Conservation (phyloP, 257 asterid genomes). For the Leptodermis oblonga region DNA sequence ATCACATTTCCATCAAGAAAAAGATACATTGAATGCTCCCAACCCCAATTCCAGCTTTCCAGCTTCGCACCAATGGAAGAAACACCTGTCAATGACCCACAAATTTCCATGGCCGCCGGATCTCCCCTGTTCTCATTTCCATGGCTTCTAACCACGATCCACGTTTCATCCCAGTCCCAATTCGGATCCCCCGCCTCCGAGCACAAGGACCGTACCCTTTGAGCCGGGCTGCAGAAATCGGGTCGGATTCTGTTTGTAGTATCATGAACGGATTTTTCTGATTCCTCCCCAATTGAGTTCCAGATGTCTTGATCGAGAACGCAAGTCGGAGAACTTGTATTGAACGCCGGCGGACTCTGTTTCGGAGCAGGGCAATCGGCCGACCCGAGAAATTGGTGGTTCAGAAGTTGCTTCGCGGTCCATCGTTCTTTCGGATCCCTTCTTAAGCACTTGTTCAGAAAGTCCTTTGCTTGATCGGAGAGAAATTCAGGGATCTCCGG, state of each 20-base stretch:
- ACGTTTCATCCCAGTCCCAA: conserved; percentile 36
- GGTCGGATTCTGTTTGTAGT: neutral
- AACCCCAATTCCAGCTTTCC: conserved; percentile 16
- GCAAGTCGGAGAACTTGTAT: conserved; percentile 58
- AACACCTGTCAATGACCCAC: conserved; percentile 18
- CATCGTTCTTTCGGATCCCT: conserved; percentile 50
- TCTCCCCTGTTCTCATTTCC: conserved; percentile 5
- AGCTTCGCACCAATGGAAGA: neutral
- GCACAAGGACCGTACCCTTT: conserved; percentile 25
- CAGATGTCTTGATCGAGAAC: conserved; percentile 70
- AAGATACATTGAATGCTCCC: conserved; percentile 10
- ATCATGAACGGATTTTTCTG: conserved; percentile 16
- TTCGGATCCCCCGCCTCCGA: conserved; percentile 22
- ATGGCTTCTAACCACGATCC: conserved; percentile 47
- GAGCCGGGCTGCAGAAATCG: neutral
- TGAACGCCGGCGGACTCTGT: conserved; percentile 14
- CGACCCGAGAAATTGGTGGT: conserved; percentile 52
- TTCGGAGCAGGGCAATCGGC: neutral
- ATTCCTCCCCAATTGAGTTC: conserved; percentile 47
- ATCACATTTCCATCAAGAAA: conserved; percentile 3
- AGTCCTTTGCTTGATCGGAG: conserved; percentile 60
- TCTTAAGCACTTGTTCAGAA: conserved; percentile 54
- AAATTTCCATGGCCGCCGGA: neutral
- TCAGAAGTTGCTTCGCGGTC: conserved; percentile 57
- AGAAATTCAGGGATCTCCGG: conserved; percentile 52